Conservation (phyloP, 192 early-diverging fungal genomes). For the Coemansia sp. region DNA sequence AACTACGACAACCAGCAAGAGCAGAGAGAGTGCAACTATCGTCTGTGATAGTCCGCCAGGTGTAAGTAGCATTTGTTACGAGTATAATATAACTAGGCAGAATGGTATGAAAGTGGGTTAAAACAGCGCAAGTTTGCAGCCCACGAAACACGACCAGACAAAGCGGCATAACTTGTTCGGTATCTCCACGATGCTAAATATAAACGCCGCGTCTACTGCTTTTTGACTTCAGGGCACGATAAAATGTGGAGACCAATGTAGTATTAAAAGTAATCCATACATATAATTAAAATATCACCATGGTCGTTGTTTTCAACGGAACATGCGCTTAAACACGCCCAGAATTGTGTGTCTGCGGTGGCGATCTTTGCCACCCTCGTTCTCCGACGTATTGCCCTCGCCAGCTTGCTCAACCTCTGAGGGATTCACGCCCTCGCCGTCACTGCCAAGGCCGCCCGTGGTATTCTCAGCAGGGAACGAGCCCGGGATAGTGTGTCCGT, state of each 20-base stretch:
- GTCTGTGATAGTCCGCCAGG: not conserved
- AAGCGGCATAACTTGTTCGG: not conserved
- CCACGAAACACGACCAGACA: not conserved
- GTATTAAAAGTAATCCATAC: not conserved
- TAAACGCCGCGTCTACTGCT: not conserved
- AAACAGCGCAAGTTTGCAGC: not conserved
- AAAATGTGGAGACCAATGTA: not conserved
- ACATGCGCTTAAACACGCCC: conserved; percentile 53
- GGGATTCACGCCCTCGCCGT: conserved; percentile 12
- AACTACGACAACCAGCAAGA: conserved; percentile 1
- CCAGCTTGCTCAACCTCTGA: conserved; percentile 13
- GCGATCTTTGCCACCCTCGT: conserved; percentile 32
- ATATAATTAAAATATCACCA: not conserved
- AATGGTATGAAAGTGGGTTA: not conserved
- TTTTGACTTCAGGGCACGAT: not conserved
- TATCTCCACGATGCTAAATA: not conserved
- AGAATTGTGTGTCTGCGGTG: conserved; percentile 46
- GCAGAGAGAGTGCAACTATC: not conserved
- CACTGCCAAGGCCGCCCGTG: conserved; percentile 10
- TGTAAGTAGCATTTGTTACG: not conserved
- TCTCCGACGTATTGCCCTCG: conserved; percentile 22
- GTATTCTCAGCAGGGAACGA: conserved; percentile 31
- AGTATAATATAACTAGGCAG: no score
- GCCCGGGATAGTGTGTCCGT: conserved; percentile 30
- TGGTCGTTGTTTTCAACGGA: conserved; percentile 21